Evolutionary conservation across 1,284 basidiomycete genomes (phyloP).

Genomic region (Pholiota adiposa): DNA sequence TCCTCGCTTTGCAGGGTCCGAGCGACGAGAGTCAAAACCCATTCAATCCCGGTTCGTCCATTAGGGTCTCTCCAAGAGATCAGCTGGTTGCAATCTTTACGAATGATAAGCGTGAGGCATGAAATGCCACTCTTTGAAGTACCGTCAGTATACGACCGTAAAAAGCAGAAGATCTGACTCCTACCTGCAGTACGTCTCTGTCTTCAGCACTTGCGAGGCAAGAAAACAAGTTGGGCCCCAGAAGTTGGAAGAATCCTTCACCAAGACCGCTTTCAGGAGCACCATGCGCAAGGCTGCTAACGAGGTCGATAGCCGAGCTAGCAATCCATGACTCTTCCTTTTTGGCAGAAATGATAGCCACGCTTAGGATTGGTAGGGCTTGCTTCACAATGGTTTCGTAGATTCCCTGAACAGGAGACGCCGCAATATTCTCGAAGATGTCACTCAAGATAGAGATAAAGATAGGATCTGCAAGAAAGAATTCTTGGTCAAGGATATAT

Average conservation of each 20-base stretch:
- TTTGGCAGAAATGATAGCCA: constrained; percentile 61
- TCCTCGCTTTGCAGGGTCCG: constrained; percentile 78
- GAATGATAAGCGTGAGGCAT: constrained; percentile 82
- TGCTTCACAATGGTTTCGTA: constrained; percentile 76
- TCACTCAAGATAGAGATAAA: constrained; percentile 87
- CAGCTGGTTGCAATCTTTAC: constrained; percentile 86
- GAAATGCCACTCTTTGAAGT: constrained; percentile 76
- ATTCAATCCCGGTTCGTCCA: constrained; percentile 76
- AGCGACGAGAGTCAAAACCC: constrained; percentile 76
- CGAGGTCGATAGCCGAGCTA: constrained; percentile 82
- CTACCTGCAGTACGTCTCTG: constrained; percentile 82
- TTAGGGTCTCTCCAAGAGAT: constrained; percentile 72
- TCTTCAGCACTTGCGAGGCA: constrained; percentile 75
- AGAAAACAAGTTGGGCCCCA: constrained; percentile 78
- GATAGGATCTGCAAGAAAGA: constrained; percentile 78
- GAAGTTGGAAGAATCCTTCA: constrained; percentile 72
- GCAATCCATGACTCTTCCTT: constrained; percentile 72
- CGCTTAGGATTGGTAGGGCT: constrained; percentile 74
- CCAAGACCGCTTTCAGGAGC: constrained; percentile 71
- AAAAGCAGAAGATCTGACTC: constrained; percentile 18
- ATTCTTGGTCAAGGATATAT: too few relatives aligned
- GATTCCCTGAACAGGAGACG: constrained; percentile 58
- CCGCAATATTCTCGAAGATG: constrained; percentile 74
- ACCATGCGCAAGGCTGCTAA: constrained; percentile 72
- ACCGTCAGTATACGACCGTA: constrained; percentile 1